Evolutionary conservation across 2,329 filamentous ascomycete species (phyloP).

Genomic region (Fusarium gaditjirri): DNA sequence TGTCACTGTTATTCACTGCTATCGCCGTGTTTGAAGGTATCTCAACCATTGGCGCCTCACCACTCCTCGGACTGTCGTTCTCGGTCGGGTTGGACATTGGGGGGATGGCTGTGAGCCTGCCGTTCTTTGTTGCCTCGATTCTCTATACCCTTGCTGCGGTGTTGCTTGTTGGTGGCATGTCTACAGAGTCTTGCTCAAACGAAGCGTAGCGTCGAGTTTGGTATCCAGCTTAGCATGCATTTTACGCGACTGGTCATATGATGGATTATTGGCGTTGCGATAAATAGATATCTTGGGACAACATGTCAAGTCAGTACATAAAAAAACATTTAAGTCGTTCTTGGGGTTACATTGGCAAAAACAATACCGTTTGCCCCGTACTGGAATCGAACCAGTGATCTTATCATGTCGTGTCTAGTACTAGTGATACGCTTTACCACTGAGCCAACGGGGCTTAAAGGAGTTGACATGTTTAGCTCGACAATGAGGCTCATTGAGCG

Average conservation of each 20-base stretch:
- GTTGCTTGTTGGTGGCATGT: not conserved
- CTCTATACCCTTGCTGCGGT: not conserved
- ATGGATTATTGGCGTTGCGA: accelerated
- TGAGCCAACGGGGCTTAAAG: not conserved
- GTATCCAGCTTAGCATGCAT: accelerated
- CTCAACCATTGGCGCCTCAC: not conserved
- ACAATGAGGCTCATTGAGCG: too few relatives aligned
- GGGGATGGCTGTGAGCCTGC: not conserved
- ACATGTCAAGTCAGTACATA: too few relatives aligned
- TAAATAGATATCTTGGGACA: accelerated
- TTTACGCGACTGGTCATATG: accelerated
- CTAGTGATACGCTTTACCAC: not conserved
- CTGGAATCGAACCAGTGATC: not conserved
- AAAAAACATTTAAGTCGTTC: not conserved
- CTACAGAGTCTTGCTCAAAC: not conserved
- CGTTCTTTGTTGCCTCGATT: not conserved
- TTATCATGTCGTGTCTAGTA: not conserved
- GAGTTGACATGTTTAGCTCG: accelerated
- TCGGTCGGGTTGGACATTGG: not conserved
- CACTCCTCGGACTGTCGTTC: not conserved
- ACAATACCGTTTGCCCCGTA: not conserved
- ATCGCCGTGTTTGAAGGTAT: not conserved
- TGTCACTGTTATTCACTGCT: not conserved
- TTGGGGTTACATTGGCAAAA: not conserved
- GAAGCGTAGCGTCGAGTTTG: not conserved